Base-by-base conservation (phyloP, 768 basidiomycete genomes). In the Serendipita sp. region DNA sequence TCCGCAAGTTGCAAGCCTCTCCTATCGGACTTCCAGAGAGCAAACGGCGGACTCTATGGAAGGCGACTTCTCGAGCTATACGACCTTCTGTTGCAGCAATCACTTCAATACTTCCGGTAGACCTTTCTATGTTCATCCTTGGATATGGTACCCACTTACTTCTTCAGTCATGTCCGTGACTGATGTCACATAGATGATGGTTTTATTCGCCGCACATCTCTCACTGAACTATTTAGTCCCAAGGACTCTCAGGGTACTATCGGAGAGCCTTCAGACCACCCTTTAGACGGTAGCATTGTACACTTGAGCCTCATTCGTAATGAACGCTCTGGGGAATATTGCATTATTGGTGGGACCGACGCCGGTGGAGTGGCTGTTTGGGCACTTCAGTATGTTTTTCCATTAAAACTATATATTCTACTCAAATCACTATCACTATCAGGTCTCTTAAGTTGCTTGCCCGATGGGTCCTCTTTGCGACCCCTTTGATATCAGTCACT, bases 281-380 rank as follows among this genome's bases (percentile, higher is more conserved):
- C 82, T 2, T 70, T 90, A 16, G 71, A 75, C 63, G 84, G 80
- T 0, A 67, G 67, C 63, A 71, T 91, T 66, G 68, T 78, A 36
- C 72, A 75, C 8, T 72, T 92, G 36, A 81, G 85, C 69, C 68
- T 79, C 16, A 77, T 83, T 7, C 78, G 80, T 60, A 85, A 86
- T 68, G 75, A 77, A 16, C 72, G 83, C 44, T 86, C 84, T 0
- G 79, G 79, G 44, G 83, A 88, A 66, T 79, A 74, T 16, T 80
- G 83, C 36, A 75, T 94, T 15, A 74, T 90, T 13, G 90, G 87
- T 13, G 89, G 91, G 2, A 81, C 79, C 0, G 85, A 88, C 65
- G 88, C 90, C 69, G 91, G 91, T 2, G 84, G 85, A 0, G 78
- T 93, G 30, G 83, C 81, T 0, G 76, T 90, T 64, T 93, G 89